Evolutionary conservation across 177 flowering plant genomes (phyloP).

Genomic region (Tripterygium wilfordii): DNA sequence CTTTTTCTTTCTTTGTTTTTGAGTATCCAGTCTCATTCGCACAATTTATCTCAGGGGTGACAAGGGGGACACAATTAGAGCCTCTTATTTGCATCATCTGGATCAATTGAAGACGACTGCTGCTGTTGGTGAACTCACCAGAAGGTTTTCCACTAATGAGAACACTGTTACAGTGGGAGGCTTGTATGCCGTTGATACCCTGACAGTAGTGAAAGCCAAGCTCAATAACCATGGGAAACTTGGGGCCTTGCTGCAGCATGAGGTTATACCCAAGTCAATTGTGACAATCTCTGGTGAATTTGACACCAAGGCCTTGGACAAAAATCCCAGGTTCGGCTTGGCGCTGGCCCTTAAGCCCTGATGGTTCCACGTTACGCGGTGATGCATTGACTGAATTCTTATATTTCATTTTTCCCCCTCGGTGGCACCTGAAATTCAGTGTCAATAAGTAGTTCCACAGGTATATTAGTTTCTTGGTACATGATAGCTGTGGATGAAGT

Average conservation of each 20-base stretch:
- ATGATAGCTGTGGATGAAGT: too few species aligned
- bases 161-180: slow-evolving; percentile 93
- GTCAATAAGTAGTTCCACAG: slow-evolving; percentile 36
- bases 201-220: slow-evolving; percentile 67
- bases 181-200: slow-evolving; percentile 52
- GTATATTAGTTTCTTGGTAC: slow-evolving; percentile 12
- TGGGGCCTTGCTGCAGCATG: slow-evolving; percentile 80
- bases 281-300: slow-evolving; percentile 76
- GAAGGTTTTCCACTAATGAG: slow-evolving; percentile 84
- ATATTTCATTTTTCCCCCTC: slow-evolving; percentile 8
- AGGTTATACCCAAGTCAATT: slow-evolving; percentile 68
- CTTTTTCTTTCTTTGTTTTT: too few species aligned
- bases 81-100: slow-evolving; percentile 61
- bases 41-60: slow-evolving; percentile 87
- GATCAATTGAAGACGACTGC: slow-evolving; percentile 56
- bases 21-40: too few species aligned
- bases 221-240: slow-evolving; percentile 87
- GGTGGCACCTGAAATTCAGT: slow-evolving; percentile 15
- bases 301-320: slow-evolving; percentile 86
- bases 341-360: slow-evolving; percentile 80
- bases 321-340: slow-evolving; percentile 77
- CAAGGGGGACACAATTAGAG: slow-evolving; percentile 83
- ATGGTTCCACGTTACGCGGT: slow-evolving; percentile 9
- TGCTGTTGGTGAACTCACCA: slow-evolving; percentile 62
- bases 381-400: slow-evolving; percentile 7